Evolutionary conservation across 805 yeast species (phyloP).

Genomic region (Pichia deserticola): DNA sequence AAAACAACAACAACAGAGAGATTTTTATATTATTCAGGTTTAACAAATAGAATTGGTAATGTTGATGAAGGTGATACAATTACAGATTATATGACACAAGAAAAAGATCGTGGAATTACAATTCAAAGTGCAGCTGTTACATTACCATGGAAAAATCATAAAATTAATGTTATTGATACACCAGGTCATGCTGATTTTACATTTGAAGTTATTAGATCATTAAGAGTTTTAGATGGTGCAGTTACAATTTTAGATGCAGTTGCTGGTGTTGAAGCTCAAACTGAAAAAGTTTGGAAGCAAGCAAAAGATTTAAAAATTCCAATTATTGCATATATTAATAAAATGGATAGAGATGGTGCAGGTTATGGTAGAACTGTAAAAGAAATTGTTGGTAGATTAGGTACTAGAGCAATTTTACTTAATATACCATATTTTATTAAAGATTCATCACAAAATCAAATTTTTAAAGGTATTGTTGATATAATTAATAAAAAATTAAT

Average conservation of each 20-base stretch:
- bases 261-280: conserved; percentile 97
- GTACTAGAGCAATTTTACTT: conserved; percentile 66
- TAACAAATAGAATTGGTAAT: conserved; percentile 73
- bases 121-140: conserved; percentile 95
- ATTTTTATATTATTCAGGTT: conserved; percentile 85
- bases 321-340: conserved; percentile 72
- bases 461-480: conserved; percentile 70
- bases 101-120: conserved; percentile 88
- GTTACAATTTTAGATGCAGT: conserved; percentile 91
- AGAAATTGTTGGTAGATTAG: conserved; percentile 70
- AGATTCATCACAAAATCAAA: conserved; percentile 30
- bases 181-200: conserved; percentile 99
- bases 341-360: conserved; percentile 96
- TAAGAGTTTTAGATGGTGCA: conserved; percentile 90
- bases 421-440: conserved; percentile 67
- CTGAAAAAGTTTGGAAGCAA: conserved; percentile 95
- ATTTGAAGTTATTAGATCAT: conserved; percentile 84
- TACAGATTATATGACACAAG: conserved; percentile 86
- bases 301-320: conserved; percentile 66
- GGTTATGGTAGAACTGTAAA: conserved; percentile 86
- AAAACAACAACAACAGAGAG: conserved; percentile 97
- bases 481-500: conserved; percentile 56
- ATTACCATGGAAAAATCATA: conserved; percentile 67
- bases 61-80: conserved; percentile 97
- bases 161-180: conserved; percentile 86